These are phyloP conservation scores for Chrysoporthe austroafricana DNA, from an alignment of 2,329 filamentous ascomycete genomes.

Conservation along the genomic window DNA sequence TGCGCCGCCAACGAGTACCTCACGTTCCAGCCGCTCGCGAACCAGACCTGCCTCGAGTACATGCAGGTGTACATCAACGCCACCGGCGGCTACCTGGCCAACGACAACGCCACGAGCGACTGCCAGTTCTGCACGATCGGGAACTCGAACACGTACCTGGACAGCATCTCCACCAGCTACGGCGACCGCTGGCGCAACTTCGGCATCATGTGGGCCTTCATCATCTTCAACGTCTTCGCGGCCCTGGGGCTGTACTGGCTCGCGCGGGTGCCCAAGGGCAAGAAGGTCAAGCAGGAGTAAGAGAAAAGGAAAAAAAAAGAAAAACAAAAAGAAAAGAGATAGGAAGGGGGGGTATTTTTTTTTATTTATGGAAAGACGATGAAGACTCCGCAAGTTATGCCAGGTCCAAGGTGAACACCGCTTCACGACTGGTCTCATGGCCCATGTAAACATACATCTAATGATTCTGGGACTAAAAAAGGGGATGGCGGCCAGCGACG, in stretches of 20 bases:
- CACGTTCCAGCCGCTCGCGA: slow-evolving; percentile 59
- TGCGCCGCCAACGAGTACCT: slow-evolving; percentile 70
- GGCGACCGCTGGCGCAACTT: slow-evolving; percentile 56
- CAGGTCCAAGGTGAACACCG: background rate
- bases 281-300: slow-evolving; percentile 28
- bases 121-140: slow-evolving; percentile 32
- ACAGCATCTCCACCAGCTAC: slow-evolving; percentile 46
- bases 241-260: slow-evolving; percentile 54
- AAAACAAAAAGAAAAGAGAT: background rate
- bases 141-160: slow-evolving; percentile 41
- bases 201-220: slow-evolving; percentile 54
- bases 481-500: too few relatives aligned
- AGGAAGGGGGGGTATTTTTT: background rate
- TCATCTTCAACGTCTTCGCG: slow-evolving; percentile 52
- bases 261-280: slow-evolving; percentile 42
- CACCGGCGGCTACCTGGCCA: slow-evolving; percentile 53
- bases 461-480: background rate
- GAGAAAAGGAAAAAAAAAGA: background rate
- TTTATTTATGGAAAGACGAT: background rate
- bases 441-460: background rate
- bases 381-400: background rate
- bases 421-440: background rate
- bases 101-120: slow-evolving; percentile 41
- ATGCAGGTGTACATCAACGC: slow-evolving; percentile 49
- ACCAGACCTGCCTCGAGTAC: slow-evolving; percentile 60